Base-by-base conservation (phyloP, 331 rosid genomes). In the Malus hybrid region DNA sequence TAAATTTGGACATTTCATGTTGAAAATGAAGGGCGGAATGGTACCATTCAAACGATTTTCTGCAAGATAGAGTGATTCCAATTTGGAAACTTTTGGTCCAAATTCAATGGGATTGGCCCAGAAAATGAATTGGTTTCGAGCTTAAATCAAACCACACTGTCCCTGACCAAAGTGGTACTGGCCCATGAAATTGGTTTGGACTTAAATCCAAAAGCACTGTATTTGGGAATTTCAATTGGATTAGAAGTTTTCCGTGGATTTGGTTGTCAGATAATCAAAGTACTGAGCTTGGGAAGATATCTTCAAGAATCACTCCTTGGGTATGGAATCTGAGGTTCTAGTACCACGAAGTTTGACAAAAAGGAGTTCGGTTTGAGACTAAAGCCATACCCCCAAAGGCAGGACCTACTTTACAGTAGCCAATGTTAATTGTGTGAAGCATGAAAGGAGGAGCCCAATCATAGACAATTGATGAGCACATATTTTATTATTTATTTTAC, bases 101-200 rank as follows among this genome's bases (percentile, higher is more conserved):
- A n/a, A n/a, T n/a, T n/a, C n/a, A n/a, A n/a, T n/a, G 4, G 44
- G 44, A 39, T 39, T 39, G 12, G 4, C 44, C 4, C 0, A 0
- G 0, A 42, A 42, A 42, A 42, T 1, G 48, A 0, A 42, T 0
- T 42, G 13, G 5, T 42, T 42, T 42, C 4, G 14, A 3, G 48
- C 48, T 42, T 10, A 42, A 42, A 10, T 10, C 1, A 0, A 10
- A 42, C 1, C 0, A 39, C 46, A 10, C 3, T 9, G 46, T 39
- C 0, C 13, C 13, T 9, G 46, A 39, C 46, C 46, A 39, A 39
- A 39, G 13, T 39, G 46, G 46, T 9, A 39, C 9, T 39, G 46
- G 46, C 46, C 46, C 46, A 39, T 39, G 46, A 39, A 9, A 39
- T 3, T 8, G 4, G 1, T 39, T 39, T 3, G 9, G 10, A 39